Evolutionary conservation across 257 asterid genomes (phyloP).

Genomic region (Lantana camara): DNA sequence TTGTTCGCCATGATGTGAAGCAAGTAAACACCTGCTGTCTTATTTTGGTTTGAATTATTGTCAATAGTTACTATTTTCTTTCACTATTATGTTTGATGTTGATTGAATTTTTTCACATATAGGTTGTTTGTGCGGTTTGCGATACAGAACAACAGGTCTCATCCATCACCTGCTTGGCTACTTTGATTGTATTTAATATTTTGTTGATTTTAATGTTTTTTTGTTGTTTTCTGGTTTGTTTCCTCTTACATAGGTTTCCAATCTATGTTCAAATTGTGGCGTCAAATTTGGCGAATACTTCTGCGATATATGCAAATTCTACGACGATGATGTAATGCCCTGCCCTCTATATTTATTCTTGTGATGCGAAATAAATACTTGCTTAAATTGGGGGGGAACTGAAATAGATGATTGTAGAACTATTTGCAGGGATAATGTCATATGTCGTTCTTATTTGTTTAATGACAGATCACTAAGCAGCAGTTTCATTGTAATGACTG

Average conservation of each 20-base stretch:
- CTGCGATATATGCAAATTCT: slow-evolving; percentile 78
- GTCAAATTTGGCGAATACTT: slow-evolving; percentile 88
- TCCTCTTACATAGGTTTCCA: slow-evolving; percentile 50
- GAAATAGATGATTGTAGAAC: slow-evolving; percentile 20
- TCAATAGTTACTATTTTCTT: neutral
- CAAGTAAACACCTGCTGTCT: slow-evolving; percentile 38
- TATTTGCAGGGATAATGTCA: slow-evolving; percentile 2
- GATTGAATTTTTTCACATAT: slow-evolving; percentile 12
- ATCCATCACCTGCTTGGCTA: slow-evolving; percentile 5
- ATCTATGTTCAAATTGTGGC: slow-evolving; percentile 68
- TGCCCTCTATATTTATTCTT: slow-evolving; percentile 19
- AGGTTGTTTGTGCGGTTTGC: slow-evolving; percentile 71
- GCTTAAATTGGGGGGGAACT: neutral
- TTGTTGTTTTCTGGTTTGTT: slow-evolving; percentile 23
- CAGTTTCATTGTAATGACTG: slow-evolving; percentile 92
- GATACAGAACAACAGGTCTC: slow-evolving; percentile 58
- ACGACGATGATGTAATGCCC: slow-evolving; percentile 75
- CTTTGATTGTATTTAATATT: neutral
- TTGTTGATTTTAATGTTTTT: slow-evolving; percentile 15
- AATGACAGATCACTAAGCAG: slow-evolving; percentile 53
- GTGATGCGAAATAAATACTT: slow-evolving; percentile 8
- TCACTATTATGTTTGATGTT: slow-evolving; percentile 11
- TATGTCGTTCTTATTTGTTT: slow-evolving; percentile 21
- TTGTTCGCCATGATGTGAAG: slow-evolving; percentile 79
- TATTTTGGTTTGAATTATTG: neutral